phyloP scores from a whole-genome alignment of 495 filamentous ascomycete species.

The Paragyromitra xinjiangensis region DNA sequence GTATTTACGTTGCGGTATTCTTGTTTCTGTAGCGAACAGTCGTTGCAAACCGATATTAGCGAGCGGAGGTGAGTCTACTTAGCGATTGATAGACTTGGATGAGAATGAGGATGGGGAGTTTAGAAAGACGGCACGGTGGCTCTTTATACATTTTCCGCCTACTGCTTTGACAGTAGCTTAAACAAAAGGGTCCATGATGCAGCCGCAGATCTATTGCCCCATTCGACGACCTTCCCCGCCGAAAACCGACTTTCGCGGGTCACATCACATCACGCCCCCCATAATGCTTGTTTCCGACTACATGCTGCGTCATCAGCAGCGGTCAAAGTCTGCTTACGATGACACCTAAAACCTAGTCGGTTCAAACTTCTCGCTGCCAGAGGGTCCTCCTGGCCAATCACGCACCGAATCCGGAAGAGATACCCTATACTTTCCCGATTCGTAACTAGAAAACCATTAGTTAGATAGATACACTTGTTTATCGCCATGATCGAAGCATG shows the following conservation, averaged over 20 bases:
- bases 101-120: background rate
- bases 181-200: background rate
- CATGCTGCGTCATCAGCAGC: conserved; percentile 30
- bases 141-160: conserved; percentile 29
- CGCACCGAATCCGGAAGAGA: conserved; percentile 20
- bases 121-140: conserved; percentile 19
- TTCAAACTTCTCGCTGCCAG: background rate
- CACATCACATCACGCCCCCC: conserved; percentile 22
- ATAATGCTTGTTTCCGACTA: conserved; percentile 24
- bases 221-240: conserved; percentile 14
- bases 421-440: conserved; percentile 36
- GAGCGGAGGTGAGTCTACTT: background rate
- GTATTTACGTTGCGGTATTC: background rate
- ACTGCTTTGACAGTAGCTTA: background rate
- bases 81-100: conserved; percentile 15
- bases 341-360: background rate
- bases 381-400: conserved; percentile 18
- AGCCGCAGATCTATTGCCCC: conserved; percentile 24
- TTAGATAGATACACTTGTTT: background rate
- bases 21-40: background rate
- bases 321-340: background rate
- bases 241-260: conserved; percentile 2
- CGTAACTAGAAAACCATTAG: conserved; percentile 5
- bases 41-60: background rate
- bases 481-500: background rate